Evolutionary conservation across 345 rosid species (phyloP), one percentile per base, ranked within the genome.

Genomic region (Ricinus communis): DNA sequence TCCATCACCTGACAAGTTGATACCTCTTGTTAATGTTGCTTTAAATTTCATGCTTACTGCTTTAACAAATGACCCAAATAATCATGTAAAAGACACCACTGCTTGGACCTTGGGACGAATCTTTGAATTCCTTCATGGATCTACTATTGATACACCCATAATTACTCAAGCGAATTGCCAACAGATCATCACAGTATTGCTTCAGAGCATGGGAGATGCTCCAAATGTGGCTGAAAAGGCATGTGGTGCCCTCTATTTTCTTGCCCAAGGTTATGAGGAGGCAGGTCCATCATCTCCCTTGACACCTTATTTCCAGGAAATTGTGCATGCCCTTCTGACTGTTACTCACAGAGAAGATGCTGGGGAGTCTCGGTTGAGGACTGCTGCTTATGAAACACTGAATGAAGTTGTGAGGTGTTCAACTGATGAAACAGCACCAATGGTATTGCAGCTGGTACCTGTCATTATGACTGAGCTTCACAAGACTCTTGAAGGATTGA

Each of bases 211-310:
- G 92, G 86, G 82, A 59, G 95, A 89, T 73, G 92, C 75, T 65
- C 88, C 92, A n/a, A 87, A 87, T 81, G 91, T 85, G 62, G 90
- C 91, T 0, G 91, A 85, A 75, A 87, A 87, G 78, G 91, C 91
- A 72, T 87, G 91, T 67, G 91, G 89, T n/a, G 91, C 91, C 58
- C 87, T 87, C n/a, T 87, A 84, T 72, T 87, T 87, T 53, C 87
- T 87, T 71, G 88, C 90, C 59, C 95, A 89, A 70, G 92, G 92
- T 68, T 89, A 80, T 66, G 95, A 87, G 76, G 92, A 89, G 45
- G 75, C 79, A 0, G 87, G 82, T 61, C 78, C 81, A 14, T 81
- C 83, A 53, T 84, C 91, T 79, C 94, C 90, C 1, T 46, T 89
- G 56, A 84, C 94, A 52, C 90, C 94, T 40, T 89, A 81, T 62